Evolutionary conservation across 495 filamentous ascomycete species (phyloP), one percentile per base, ranked within the genome.

Genomic region (Trichoderma asperelloides): DNA sequence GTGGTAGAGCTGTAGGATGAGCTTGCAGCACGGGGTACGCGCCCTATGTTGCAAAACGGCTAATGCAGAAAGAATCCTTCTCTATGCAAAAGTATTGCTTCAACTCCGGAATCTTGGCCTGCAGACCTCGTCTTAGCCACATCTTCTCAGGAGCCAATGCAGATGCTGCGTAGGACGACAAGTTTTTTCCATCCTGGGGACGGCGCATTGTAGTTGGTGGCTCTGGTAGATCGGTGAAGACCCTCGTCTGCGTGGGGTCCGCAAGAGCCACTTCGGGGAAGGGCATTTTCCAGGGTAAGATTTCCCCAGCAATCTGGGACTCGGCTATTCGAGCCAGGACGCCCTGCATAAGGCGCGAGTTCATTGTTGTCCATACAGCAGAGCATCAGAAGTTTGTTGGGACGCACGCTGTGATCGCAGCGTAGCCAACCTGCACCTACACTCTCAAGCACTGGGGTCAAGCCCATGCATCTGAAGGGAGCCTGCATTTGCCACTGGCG

Each of bases 401-500:
- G 27, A 30, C 11, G 55, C 55, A 18, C 12, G 55, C 13, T 30
- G 55, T 60, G 11, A 30, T 60, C 2, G 47, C 23, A 23, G 18
- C 9, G 25, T 60, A 28, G 25, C 11, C 8, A 30, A 28, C 27
- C 8, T 12, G 13, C 27, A 30, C 27, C 55, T 15, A 12, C 23
- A 0, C 11, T 28, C 8, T 25, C 49, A n/a, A 25, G 18, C 23
- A 13, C 15, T 18, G 25, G 55, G 55, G 1, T 30, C 12, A 21
- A 3, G 55, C 55, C 28, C 16, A 28, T 60, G 55, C 55, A 60
- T 60, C 55, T 8, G 55, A 30, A 21, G 28, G 55, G 25, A 60
- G 55, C 23, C 55, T 60, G 55, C 23, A 60, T 60, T 60, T 60
- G 55, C 55, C 55, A 60, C 55, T 11, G n/a, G n/a, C 43, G 25